These are phyloP conservation scores for Aleurites moluccanus DNA, from an alignment of 441 rosid genomes.

Conservation along the genomic window DNA sequence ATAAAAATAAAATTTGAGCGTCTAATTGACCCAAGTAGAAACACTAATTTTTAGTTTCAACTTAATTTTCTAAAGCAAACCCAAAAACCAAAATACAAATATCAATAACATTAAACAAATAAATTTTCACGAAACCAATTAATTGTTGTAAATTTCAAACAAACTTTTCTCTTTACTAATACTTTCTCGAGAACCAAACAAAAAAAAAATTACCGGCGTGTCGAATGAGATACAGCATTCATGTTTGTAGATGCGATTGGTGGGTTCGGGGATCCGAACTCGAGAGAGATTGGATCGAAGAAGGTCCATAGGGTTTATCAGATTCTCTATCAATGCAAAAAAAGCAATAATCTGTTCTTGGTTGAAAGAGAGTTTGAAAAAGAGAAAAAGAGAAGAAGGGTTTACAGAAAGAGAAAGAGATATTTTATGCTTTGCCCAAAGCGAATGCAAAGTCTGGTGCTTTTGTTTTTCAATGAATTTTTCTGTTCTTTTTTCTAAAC, in stretches of 20 bases:
- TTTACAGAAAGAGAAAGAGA: background rate
- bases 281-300: constrained; percentile 93
- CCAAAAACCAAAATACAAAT: background rate
- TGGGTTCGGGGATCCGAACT: constrained; percentile 98
- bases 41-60: background rate
- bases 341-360: background rate
- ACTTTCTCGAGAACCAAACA: constrained; percentile 12
- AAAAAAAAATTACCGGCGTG: constrained; percentile 56
- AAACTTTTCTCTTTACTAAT: background rate
- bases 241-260: constrained; percentile 93
- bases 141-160: background rate
- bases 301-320: constrained; percentile 56
- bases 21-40: background rate
- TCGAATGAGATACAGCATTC: constrained; percentile 97
- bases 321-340: background rate
- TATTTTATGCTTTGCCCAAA: background rate
- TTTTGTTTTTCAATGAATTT: background rate
- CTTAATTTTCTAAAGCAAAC: background rate
- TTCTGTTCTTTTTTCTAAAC: background rate
- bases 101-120: background rate
- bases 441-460: background rate
- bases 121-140: background rate
- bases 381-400: background rate
- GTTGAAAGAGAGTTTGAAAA: background rate
- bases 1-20: background rate